Base-by-base conservation (phyloP, 352 stramenopile species). In the Blastocystis sp. region DNA sequence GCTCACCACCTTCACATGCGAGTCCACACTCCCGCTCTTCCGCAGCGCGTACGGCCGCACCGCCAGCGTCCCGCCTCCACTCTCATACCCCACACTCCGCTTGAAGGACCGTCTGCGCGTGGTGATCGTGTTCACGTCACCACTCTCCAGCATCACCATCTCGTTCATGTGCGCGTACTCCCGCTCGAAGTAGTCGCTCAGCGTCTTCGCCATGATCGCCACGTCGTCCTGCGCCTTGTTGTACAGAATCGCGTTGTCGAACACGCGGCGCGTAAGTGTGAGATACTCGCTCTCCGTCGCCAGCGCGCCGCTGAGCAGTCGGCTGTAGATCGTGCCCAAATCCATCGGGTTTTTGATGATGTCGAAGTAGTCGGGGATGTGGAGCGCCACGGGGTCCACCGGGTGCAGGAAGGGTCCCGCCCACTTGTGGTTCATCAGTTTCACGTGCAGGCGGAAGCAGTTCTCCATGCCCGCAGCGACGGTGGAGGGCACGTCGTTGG, bases 341-440 rank as follows among this genome's bases (percentile, higher is more conserved):
- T 99, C 97, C 97, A 99, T 99, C 1, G 97, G 97, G 76, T 96
- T 92, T 91, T 98, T 98, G 89, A 99, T 97, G 41, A 98, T 94
- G 31, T 95, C 91, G 69, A 95, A 96, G 90, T 99, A 99, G 88
- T 97, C 94, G 0, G 95, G 95, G 70, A 98, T 96, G 29, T 93
- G 91, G 50, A 98, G 92, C 0, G 93, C 93, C 33, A 97, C 93
- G 10, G 97, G 95, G 91, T 99, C 96, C 10, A 99, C 97, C 21
- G 97, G 97, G 2, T 92, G 91, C 51, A 96, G 80, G 82, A 98
- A 98, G 13, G 95, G 94, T 9, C 29, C n/a, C 24, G 78, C 78
- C 29, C 61, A 88, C 51, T 88, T 88, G 41, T 88, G 61, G 65
- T 76, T 39, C 78, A 62, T 51, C 65, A 88, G n/a, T 29, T 88